These are phyloP conservation scores for Phytophthora ohioensis DNA, from an alignment of 352 stramenopile species.

Conservation along the genomic window DNA sequence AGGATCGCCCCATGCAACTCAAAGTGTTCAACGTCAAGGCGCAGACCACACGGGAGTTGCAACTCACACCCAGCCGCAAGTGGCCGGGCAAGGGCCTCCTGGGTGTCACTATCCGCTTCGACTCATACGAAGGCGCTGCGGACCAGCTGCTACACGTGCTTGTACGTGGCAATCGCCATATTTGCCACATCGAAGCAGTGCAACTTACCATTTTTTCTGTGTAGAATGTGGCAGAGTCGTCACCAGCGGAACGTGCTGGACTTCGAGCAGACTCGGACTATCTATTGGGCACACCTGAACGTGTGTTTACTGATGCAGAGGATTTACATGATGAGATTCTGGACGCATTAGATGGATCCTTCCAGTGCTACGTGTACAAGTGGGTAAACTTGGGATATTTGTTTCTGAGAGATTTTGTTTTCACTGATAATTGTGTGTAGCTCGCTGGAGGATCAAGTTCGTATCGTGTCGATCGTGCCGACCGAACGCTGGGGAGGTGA, in stretches of 20 bases:
- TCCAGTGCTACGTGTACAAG: conserved; percentile 99
- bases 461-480: conserved; percentile 89
- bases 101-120: conserved; percentile 97
- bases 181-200: conserved; percentile 2
- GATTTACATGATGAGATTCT: conserved; percentile 93
- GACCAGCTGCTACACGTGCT: conserved; percentile 96
- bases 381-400: conserved; percentile 33
- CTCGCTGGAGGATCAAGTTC: conserved; percentile 93
- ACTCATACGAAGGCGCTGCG: conserved; percentile 96
- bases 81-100: conserved; percentile 96
- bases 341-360: conserved; percentile 90
- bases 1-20: conserved; percentile 77
- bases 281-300: conserved; percentile 94
- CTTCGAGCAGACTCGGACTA: conserved; percentile 93
- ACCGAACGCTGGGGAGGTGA: conserved; percentile 90
- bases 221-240: conserved; percentile 89
- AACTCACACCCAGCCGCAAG: conserved; percentile 91
- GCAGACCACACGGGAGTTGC: conserved; percentile 71
- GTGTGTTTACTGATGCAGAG: conserved; percentile 86
- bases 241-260: conserved; percentile 90
- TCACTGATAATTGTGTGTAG: conserved; percentile 31
- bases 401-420: not conserved
- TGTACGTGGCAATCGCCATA: conserved; percentile 36
- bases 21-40: conserved; percentile 87
- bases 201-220: conserved; percentile 3